Evolutionary conservation across 2,329 filamentous ascomycete species (phyloP).

Genomic region (Botryotinia calthae): DNA sequence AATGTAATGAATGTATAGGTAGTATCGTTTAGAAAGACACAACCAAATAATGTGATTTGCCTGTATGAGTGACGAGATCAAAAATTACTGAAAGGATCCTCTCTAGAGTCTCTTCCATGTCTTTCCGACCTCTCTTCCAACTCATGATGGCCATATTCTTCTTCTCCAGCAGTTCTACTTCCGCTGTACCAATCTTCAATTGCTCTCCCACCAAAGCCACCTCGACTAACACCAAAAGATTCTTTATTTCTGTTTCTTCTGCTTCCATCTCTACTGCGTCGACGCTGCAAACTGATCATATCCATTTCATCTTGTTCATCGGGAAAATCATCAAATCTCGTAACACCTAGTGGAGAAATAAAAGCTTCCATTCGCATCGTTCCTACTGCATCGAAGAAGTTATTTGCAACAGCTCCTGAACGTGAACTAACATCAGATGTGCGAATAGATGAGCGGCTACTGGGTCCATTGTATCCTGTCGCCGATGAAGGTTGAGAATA

Average conservation of each 20-base stretch:
- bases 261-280: slow-evolving; percentile 33
- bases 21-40: background rate
- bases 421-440: slow-evolving; percentile 37
- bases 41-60: slow-evolving; percentile 2
- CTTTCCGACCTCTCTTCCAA: slow-evolving; percentile 16
- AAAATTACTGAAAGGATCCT: slow-evolving; percentile 63
- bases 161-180: slow-evolving; percentile 49
- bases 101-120: slow-evolving; percentile 48
- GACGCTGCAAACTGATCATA: slow-evolving; percentile 31
- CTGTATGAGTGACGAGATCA: slow-evolving; percentile 37
- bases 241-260: slow-evolving; percentile 35
- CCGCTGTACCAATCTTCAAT: slow-evolving; percentile 51
- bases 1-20: slow-evolving; percentile 18
- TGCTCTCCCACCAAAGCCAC: slow-evolving; percentile 36
- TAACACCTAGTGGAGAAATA: slow-evolving; percentile 60
- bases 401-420: slow-evolving; percentile 37
- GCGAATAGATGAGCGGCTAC: slow-evolving; percentile 39
- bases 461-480: slow-evolving; percentile 42
- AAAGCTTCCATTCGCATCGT: slow-evolving; percentile 98
- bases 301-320: slow-evolving; percentile 39
- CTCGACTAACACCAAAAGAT: slow-evolving; percentile 33
- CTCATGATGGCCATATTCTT: slow-evolving; percentile 48
- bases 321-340: slow-evolving; percentile 35
- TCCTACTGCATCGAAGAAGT: slow-evolving; percentile 82
- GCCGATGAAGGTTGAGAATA: slow-evolving; percentile 52